Conservation (phyloP, 805 yeast genomes). For the Hanseniaspora pseudoguilliermondii region DNA sequence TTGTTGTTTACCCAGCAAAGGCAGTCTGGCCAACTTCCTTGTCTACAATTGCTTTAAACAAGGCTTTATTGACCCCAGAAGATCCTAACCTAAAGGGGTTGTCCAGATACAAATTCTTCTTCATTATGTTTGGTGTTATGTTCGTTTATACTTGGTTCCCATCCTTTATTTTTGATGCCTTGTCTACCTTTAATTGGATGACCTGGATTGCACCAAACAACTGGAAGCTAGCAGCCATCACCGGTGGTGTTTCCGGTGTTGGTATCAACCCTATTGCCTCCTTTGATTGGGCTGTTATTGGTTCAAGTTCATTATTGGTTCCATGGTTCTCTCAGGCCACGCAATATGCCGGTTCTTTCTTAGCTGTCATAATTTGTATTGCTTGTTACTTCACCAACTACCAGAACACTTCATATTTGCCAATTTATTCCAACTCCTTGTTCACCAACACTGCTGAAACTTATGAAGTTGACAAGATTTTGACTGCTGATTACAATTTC, state of each 20-base stretch:
- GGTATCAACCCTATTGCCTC: constrained; percentile 44
- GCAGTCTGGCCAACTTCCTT: constrained; percentile 54
- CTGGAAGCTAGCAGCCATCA: constrained; percentile 45
- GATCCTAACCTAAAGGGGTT: constrained; percentile 27
- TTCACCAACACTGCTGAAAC: constrained; percentile 36
- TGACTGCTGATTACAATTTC: constrained; percentile 33
- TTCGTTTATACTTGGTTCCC: constrained; percentile 58
- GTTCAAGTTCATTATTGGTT: constrained; percentile 28
- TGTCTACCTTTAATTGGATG: constrained; percentile 41
- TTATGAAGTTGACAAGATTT: constrained; percentile 37
- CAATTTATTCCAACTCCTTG: constrained; percentile 40
- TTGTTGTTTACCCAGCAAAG: constrained; percentile 47
- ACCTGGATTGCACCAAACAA: constrained; percentile 28
- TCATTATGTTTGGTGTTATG: constrained; percentile 29
- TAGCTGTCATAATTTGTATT: constrained; percentile 27
- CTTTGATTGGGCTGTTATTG: constrained; percentile 40
- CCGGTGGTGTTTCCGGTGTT: constrained; percentile 36
- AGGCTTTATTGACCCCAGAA: constrained; percentile 35
- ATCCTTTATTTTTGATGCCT: constrained; percentile 47
- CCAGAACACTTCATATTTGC: constrained; percentile 48
- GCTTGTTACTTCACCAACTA: constrained; percentile 37
- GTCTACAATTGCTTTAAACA: constrained; percentile 45
- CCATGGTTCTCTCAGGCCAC: constrained; percentile 33
- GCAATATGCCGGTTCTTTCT: constrained; percentile 26
- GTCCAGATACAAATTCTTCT: constrained; percentile 36